Evolutionary conservation across 169 alveolate genomes (phyloP).

Genomic region (Besnoitia besnoiti): DNA sequence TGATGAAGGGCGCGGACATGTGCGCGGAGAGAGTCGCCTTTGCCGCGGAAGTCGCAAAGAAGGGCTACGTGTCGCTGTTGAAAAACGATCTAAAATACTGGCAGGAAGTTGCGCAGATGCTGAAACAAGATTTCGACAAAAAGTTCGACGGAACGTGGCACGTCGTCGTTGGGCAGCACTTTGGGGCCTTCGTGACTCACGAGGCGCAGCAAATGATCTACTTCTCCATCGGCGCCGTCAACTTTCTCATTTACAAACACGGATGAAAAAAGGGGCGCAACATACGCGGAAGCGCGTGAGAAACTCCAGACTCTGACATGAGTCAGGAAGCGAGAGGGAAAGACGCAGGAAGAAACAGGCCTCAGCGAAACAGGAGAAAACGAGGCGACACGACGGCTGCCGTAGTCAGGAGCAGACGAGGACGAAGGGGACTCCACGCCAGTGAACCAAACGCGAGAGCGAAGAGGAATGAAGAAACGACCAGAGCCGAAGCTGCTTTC

Average conservation of each 20-base stretch:
- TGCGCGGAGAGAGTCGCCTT: conserved; percentile 73
- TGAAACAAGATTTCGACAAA: conserved; percentile 80
- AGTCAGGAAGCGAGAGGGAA: background rate
- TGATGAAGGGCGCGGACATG: conserved; percentile 54
- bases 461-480: background rate
- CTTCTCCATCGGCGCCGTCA: conserved; percentile 75
- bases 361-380: background rate
- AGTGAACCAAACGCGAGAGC: background rate
- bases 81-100: conserved; percentile 61
- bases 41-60: conserved; percentile 78
- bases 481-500: too few relatives aligned
- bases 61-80: conserved; percentile 69
- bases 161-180: conserved; percentile 80
- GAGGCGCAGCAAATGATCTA: conserved; percentile 80
- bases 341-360: background rate
- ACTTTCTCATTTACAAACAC: conserved; percentile 75
- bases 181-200: conserved; percentile 85
- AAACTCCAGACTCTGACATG: background rate
- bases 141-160: conserved; percentile 84
- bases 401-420: background rate
- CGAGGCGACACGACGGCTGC: background rate
- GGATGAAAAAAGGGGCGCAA: conserved; percentile 65
- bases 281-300: background rate
- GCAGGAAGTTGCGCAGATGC: conserved; percentile 77
- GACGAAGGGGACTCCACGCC: background rate